Base-by-base conservation (phyloP, 108 stramenopile species). In the Cyclotella sp. region DNA sequence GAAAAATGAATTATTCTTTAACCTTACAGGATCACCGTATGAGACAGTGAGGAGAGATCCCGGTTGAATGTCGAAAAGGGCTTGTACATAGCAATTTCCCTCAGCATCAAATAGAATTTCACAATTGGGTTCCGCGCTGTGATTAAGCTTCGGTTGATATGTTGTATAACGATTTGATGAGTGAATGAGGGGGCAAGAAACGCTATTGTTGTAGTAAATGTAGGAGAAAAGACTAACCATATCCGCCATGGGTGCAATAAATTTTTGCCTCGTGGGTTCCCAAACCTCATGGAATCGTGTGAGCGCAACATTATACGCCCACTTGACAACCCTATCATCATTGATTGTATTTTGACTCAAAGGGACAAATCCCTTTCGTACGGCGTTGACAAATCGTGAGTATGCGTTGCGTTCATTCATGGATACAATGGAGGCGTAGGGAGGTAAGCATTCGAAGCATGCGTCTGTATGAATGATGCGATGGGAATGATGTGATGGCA, bases 181-280 rank as follows among this genome's bases (percentile, higher is more conserved):
- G 49, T 9, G 34, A 71, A 12, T 57, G 24, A 21, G 24, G 19
- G 9, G 16, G 49, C 16, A 49, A 3, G 18, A 30, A 68, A 49
- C 14, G n/a, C 10, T 24, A 29, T 26, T 12, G 41, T 0, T 19
- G 43, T 24, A 12, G 12, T 12, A 44, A 27, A 68, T 29, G 28
- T 13, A 51, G 12, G 27, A 28, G 57, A 22, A 26, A 59, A 26
- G 0, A 70, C 70, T 72, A 28, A 72, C 71, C 70, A 81, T 71
- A 46, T 81, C 80, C 3, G 70, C 76, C 72, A 81, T 67, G 49
- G 80, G 80, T 9, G 80, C 80, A 64, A 81, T 82, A 49, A 73
- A 57, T 40, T 77, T 71, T 22, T 69, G 58, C 42, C 73, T 53
- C 10, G 22, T 34, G 3, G 77, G 77, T 26, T 64, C n/a, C 76